phyloP scores from a whole-genome alignment of 805 yeast species.

The Clavispora fructus region DNA sequence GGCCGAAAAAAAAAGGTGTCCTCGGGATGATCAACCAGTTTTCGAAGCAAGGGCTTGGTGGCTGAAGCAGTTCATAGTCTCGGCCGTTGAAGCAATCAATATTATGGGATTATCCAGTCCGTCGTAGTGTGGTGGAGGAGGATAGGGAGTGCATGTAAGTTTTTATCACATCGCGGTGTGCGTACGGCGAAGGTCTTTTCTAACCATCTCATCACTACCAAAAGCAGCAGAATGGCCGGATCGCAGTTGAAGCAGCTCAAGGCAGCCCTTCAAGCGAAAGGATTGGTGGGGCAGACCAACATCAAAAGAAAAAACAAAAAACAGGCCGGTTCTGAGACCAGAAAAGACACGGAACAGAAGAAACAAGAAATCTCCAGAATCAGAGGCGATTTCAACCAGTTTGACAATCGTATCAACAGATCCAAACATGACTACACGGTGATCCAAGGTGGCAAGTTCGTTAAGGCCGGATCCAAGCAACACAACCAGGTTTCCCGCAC shows the following conservation, averaged over 20 bases:
- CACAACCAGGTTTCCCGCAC: constrained; percentile 29
- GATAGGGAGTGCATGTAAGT: background rate
- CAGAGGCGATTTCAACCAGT: constrained; percentile 83
- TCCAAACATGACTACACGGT: constrained; percentile 52
- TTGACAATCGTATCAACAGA: constrained; percentile 70
- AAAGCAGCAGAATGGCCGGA: constrained; percentile 55
- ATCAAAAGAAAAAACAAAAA: constrained; percentile 51
- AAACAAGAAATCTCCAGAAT: constrained; percentile 49
- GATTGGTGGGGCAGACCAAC: constrained; percentile 83
- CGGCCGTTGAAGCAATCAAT: too few relatives aligned
- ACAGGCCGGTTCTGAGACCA: constrained; percentile 54
- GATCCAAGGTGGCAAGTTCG: constrained; percentile 39
- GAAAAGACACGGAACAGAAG: constrained; percentile 59
- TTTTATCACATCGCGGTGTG: background rate
- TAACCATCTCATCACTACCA: background rate
- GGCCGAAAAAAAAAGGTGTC: constrained; percentile 47
- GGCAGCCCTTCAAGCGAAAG: constrained; percentile 69
- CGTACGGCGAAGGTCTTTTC: constrained; percentile 3
- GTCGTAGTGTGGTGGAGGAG: background rate
- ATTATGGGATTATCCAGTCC: too few relatives aligned
- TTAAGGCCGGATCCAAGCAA: constrained; percentile 36
- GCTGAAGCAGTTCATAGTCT: constrained; percentile 4
- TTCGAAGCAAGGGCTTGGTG: constrained; percentile 47
- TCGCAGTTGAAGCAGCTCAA: constrained; percentile 83
- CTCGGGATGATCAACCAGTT: constrained; percentile 77